Evolutionary conservation across 2,329 filamentous ascomycete genomes (phyloP).

Genomic region (Dactylellina parvicollis): DNA sequence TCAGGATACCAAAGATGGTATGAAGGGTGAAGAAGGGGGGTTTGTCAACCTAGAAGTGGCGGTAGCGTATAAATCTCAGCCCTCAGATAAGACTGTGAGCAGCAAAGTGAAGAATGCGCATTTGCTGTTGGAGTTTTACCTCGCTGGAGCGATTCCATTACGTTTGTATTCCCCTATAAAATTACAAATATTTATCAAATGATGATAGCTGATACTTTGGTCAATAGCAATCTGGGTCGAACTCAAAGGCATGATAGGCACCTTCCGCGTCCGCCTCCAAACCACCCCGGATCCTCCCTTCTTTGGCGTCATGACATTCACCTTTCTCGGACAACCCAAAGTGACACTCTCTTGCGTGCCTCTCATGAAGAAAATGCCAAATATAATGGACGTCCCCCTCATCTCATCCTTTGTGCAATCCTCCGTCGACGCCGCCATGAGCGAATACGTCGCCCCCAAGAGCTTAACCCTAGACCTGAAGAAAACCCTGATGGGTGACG

Average conservation of each 20-base stretch:
- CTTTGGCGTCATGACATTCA: constrained; percentile 77
- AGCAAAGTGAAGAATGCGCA: constrained; percentile 76
- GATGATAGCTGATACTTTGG: constrained; percentile 60
- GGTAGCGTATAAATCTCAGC: constrained; percentile 70
- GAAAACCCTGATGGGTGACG: constrained; percentile 79
- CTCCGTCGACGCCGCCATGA: constrained; percentile 76
- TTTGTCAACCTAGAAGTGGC: constrained; percentile 81
- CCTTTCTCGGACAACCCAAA: constrained; percentile 78
- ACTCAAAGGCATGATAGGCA: constrained; percentile 76
- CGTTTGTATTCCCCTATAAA: constrained; percentile 60
- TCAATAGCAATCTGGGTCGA: constrained; percentile 77
- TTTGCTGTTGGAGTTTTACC: constrained; percentile 76
- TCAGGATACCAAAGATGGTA: constrained; percentile 66
- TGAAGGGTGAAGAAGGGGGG: constrained; percentile 80
- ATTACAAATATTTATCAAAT: background rate
- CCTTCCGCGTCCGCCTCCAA: constrained; percentile 70
- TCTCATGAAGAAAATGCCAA: constrained; percentile 73
- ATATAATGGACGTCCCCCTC: constrained; percentile 78
- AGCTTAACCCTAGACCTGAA: constrained; percentile 74
- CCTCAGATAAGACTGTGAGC: constrained; percentile 49
- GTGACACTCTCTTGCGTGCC: constrained; percentile 76
- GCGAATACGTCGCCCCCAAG: constrained; percentile 80
- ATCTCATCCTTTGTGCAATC: constrained; percentile 80
- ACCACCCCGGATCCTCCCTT: constrained; percentile 80
- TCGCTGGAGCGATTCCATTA: constrained; percentile 64